A percentile compares a stretch with the other conserved stretches of the same genome.
These are phyloP conservation scores for Aspergillus floridensis DNA, from an alignment of 2,329 filamentous ascomycete species.

Conservation along the genomic window DNA sequence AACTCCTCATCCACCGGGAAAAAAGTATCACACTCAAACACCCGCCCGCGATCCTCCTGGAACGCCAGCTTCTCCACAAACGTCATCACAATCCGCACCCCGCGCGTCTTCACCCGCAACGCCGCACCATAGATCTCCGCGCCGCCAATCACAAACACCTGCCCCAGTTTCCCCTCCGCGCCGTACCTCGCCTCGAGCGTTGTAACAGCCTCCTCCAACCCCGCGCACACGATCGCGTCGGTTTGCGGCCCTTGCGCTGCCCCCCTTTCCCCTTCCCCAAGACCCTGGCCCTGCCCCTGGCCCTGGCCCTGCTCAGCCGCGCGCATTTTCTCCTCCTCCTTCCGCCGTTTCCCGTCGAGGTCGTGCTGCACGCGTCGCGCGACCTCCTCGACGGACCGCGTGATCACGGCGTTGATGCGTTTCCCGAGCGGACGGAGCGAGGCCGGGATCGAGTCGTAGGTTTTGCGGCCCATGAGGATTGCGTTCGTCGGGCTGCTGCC, in stretches of 20 bases:
- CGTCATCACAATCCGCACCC: constrained; percentile 41
- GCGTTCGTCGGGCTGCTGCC: constrained; percentile 54
- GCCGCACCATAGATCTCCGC: constrained; percentile 78
- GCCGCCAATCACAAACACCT: constrained; percentile 85
- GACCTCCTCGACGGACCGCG: constrained; percentile 40
- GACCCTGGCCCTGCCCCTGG: not conserved
- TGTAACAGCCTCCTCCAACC: constrained; percentile 58
- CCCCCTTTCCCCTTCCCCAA: not conserved
- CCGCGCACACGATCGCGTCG: constrained; percentile 53
- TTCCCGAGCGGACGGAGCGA: constrained; percentile 76
- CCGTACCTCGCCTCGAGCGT: constrained; percentile 31
- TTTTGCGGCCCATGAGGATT: constrained; percentile 96
- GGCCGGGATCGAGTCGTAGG: constrained; percentile 84
- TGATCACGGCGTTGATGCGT: constrained; percentile 79
- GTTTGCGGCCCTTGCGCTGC: constrained; percentile 19
- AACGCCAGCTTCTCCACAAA: constrained; percentile 33
- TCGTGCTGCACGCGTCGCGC: constrained; percentile 34
- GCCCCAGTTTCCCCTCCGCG: constrained; percentile 42
- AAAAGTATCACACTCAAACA: constrained; percentile 50
- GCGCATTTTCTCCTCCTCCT: constrained; percentile 12
- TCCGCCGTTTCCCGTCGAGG: constrained; percentile 30
- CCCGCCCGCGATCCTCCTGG: constrained; percentile 12
- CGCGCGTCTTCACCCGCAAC: constrained; percentile 42
- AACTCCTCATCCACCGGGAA: constrained; percentile 43
- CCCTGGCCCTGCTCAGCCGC: constrained; percentile 13